Base-by-base conservation (phyloP, 305 asterid genomes). In the Solanum hybrid region DNA sequence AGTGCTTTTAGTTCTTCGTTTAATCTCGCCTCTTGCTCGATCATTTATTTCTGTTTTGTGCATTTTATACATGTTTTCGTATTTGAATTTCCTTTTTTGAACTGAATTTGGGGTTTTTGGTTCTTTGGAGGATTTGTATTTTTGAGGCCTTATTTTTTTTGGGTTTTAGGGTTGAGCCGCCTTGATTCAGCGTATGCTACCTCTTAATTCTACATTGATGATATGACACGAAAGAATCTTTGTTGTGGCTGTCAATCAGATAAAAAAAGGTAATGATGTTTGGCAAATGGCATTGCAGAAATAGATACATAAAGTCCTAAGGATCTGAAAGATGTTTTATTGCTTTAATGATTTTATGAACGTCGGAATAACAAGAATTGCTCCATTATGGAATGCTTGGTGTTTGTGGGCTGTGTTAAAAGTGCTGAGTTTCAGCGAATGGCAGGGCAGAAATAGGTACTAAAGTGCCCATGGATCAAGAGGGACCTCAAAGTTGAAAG, bases 371-470 rank as follows among this genome's bases (percentile, higher is more conserved):
- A 34, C 89, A 72, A 72, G 60, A 72, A 38, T 87, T 72, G 69
- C 89, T 87, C 38, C 22, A 29, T 37, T 12, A 37, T 37, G 69
- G 36, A 26, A 36, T 36, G 79, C 69, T 87, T 87, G 64, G 89
- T 36, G 17, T 87, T 17, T 37, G 20, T 38, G 69, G 46, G 72
- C 42, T 17, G 73, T 84, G 31, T 22, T 72, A 75, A 26, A 87
- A 87, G 42, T 87, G 89, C 69, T 20, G 81, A 38, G 71, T 37
- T 38, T 87, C 89, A 72, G 81, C 71, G 11, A 87, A 87, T 72
- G 89, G 89, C 84, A 87, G 72, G 42, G 89, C 71, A 87, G 89
- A 87, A 38, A 72, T 87, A 72, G 89, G 37, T 69, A 72, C 29
- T 72, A 36, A 24, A 71, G 60, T 87, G 69, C 71, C 22, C 22